These are phyloP conservation scores for Trifolium pratense DNA, from an alignment of 306 rosid species.

Conservation along the genomic window DNA sequence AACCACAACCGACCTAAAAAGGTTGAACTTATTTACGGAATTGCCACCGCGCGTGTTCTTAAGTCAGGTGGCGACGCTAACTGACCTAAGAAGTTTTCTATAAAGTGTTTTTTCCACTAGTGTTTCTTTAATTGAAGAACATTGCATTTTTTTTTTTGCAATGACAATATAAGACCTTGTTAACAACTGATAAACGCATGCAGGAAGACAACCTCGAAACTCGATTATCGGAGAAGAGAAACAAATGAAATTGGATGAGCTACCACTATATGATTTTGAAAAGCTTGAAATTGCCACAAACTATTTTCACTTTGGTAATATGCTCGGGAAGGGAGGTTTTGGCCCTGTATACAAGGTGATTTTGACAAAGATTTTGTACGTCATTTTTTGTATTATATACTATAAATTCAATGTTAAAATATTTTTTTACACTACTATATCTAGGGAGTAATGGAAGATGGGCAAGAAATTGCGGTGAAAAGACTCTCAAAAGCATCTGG, in stretches of 20 bases:
- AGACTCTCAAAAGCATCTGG: slow-evolving; percentile 53
- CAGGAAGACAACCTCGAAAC: slow-evolving; percentile 21
- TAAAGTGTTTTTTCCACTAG: too few species aligned
- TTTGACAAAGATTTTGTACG: background rate
- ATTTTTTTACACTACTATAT: background rate
- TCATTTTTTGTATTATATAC: slow-evolving; percentile 6
- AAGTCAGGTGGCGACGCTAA: too few species aligned
- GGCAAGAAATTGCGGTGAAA: slow-evolving; percentile 54
- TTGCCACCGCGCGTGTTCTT: too few species aligned
- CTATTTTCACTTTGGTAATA: slow-evolving; percentile 31
- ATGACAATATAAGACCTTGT: too few species aligned
- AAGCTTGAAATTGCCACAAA: slow-evolving; percentile 48
- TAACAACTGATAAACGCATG: background rate
- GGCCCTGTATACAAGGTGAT: slow-evolving; percentile 48
- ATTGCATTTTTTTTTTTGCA: background rate
- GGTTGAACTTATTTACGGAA: too few species aligned
- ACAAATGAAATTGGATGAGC: slow-evolving; percentile 41
- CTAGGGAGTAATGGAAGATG: slow-evolving; percentile 47
- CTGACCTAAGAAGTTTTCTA: too few species aligned
- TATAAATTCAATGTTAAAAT: background rate
- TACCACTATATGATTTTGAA: slow-evolving; percentile 37
- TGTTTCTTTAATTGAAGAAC: too few species aligned
- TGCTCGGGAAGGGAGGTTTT: slow-evolving; percentile 50
- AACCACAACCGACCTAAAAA: too few species aligned
- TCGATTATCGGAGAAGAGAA: background rate